A percentile compares a stretch with the other conserved stretches of the same genome.
Conservation (phyloP, 208 protist genomes). For the Wallacemonas sp. region DNA sequence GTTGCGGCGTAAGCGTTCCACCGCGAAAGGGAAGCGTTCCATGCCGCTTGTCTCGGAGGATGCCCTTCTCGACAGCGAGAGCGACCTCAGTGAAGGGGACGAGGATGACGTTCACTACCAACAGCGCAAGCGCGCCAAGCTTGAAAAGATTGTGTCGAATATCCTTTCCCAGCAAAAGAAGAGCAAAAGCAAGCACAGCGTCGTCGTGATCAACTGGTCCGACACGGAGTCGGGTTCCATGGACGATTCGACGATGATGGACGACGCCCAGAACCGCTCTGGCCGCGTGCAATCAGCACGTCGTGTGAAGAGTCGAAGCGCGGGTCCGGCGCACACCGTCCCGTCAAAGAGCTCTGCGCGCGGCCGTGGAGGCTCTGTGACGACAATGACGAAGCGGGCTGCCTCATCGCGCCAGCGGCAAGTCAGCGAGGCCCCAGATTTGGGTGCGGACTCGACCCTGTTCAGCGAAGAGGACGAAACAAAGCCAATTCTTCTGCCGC, state of each 20-base stretch:
- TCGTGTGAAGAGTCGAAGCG: conserved; percentile 23
- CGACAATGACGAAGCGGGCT: conserved; percentile 16
- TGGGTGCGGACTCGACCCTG: conserved; percentile 53
- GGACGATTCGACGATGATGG: conserved; percentile 8
- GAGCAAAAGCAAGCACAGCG: conserved; percentile 75
- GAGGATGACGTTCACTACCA: conserved; percentile 22
- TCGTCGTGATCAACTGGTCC: conserved; percentile 87
- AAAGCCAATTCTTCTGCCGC: conserved; percentile 68
- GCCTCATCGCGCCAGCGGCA: conserved; percentile 26
- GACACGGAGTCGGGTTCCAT: conserved; percentile 22
- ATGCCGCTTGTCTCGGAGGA: conserved; percentile 50
- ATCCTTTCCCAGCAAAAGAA: conserved; percentile 52
- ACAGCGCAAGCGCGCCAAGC: conserved; percentile 42
- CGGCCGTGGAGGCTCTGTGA: background rate
- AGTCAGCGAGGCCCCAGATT: conserved; percentile 39
- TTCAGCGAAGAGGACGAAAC: conserved; percentile 62
- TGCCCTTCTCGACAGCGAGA: conserved; percentile 19
- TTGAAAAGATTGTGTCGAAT: conserved; percentile 72
- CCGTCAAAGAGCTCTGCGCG: conserved; percentile 16
- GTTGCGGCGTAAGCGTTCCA: conserved; percentile 12
- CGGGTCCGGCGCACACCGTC: background rate
- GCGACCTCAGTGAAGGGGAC: conserved; percentile 18
- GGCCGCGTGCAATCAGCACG: conserved; percentile 17
- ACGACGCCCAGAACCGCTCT: background rate
- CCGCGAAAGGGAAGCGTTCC: conserved; percentile 25